Conservation (phyloP, 108 stramenopile species). For the Nitzschia sp. region DNA sequence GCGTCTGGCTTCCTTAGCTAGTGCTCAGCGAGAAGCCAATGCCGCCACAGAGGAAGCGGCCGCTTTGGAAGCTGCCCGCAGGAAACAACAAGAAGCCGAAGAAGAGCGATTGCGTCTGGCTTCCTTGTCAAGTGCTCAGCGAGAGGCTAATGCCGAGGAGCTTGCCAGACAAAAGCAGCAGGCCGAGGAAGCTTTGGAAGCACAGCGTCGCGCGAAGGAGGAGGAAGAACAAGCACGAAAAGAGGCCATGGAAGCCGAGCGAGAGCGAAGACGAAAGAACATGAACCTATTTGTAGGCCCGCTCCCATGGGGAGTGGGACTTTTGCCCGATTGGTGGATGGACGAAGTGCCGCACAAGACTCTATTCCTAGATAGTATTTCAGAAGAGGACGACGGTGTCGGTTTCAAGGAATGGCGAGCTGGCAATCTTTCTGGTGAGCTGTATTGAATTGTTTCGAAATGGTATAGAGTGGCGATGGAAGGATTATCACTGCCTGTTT, state of each 20-base stretch:
- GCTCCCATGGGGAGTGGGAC: conserved; percentile 3
- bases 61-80: not conserved
- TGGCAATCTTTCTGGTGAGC: not conserved
- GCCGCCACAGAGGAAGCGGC: not conserved
- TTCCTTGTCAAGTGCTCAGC: not conserved
- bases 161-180: not conserved
- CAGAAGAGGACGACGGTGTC: conserved; percentile 13
- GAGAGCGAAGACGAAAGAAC: conserved; percentile 1
- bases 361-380: conserved; percentile 13
- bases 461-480: too few species aligned
- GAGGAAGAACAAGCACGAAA: conserved; percentile 17
- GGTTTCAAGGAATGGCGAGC: conserved; percentile 10
- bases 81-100: conserved; percentile 7
- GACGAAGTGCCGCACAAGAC: conserved; percentile 12
- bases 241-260: conserved; percentile 1
- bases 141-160: conserved; percentile 6
- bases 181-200: not conserved
- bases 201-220: not conserved
- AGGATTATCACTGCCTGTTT: too few species aligned
- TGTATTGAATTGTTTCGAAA: too few species aligned
- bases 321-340: conserved; percentile 27
- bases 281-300: conserved; percentile 18
- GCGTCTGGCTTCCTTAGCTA: not conserved
- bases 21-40: not conserved
- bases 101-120: conserved; percentile 3